Conservation (phyloP, 192 early-diverging fungal species). For the Coemansia sp. region DNA sequence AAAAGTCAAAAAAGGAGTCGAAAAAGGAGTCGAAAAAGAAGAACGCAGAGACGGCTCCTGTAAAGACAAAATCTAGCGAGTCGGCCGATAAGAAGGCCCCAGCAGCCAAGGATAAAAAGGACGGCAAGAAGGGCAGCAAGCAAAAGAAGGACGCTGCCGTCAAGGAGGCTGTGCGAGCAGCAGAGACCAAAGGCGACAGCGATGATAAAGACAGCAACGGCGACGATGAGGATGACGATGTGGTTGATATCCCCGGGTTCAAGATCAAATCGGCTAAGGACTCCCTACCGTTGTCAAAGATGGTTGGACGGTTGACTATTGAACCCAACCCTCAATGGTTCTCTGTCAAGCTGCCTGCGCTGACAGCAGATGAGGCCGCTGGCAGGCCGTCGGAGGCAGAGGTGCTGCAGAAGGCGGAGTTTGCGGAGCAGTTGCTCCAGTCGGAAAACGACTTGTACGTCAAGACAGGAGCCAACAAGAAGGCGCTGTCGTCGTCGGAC, state of each 20-base stretch:
- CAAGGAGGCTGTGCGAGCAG: neutral
- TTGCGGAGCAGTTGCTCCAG: conserved; percentile 61
- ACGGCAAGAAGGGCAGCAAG: conserved; percentile 15
- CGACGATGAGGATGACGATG: no score
- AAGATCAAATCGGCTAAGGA: conserved; percentile 51
- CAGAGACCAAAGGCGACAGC: no score
- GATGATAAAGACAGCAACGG: no score
- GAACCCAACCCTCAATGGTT: conserved; percentile 39
- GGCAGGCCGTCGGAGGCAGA: conserved; percentile 35
- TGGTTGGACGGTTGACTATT: conserved; percentile 18
- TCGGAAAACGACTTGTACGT: conserved; percentile 61
- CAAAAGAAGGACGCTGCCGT: conserved; percentile 6
- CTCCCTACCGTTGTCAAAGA: conserved; percentile 20
- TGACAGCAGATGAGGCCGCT: conserved; percentile 8
- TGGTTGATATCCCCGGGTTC: conserved; percentile 24
- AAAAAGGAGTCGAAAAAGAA: conserved; percentile 7
- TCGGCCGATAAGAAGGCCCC: neutral
- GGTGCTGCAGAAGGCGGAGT: conserved; percentile 30
- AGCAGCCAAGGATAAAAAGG: conserved; percentile 7
- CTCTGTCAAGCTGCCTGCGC: conserved; percentile 9
- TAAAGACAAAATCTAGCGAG: neutral
- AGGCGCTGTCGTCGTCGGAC: conserved; percentile 70
- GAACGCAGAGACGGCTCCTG: neutral
- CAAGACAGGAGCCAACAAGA: conserved; percentile 47
- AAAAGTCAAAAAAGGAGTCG: neutral